Conservation (phyloP, 1,284 basidiomycete species). For the Anthracocystis setariae region DNA sequence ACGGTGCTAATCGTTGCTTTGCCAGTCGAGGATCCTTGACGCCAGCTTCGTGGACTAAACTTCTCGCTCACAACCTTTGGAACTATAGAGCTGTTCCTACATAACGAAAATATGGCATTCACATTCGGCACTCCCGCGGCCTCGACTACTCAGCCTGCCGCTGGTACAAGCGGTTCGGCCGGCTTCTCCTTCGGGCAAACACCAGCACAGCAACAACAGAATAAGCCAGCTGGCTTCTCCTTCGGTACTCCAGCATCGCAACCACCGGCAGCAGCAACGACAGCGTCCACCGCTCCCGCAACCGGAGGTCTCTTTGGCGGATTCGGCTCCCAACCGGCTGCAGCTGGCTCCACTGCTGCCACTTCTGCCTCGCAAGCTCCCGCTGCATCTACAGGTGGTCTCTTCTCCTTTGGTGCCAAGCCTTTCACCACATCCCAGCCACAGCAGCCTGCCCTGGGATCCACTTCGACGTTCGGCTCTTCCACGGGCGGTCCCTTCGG, state of each 20-base stretch:
- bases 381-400: slow-evolving; percentile 18
- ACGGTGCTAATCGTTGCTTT: not conserved
- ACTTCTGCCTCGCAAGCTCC: slow-evolving; percentile 17
- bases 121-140: slow-evolving; percentile 57
- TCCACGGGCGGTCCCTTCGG: slow-evolving; percentile 35
- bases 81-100: not conserved
- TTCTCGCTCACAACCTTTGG: too few relatives aligned
- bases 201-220: slow-evolving; percentile 48
- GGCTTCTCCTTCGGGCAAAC: slow-evolving; percentile 52
- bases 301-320: slow-evolving; percentile 38
- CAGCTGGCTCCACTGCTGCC: slow-evolving; percentile 22
- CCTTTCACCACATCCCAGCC: slow-evolving; percentile 25
- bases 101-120: slow-evolving; percentile 51
- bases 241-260: slow-evolving; percentile 46
- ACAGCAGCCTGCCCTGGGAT: slow-evolving; percentile 15
- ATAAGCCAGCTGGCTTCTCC: slow-evolving; percentile 52
- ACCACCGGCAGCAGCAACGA: slow-evolving; percentile 20
- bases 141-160: slow-evolving; percentile 23
- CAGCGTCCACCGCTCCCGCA: slow-evolving; percentile 21
- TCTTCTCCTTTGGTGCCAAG: slow-evolving; percentile 43
- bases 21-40: too few relatives aligned
- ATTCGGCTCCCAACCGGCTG: slow-evolving; percentile 27
- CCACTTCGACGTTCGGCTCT: slow-evolving; percentile 41
- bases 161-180: slow-evolving; percentile 31
- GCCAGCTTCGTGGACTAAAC: too few relatives aligned